Base-by-base conservation (phyloP, 257 asterid species). In the Knoxia roxburghii region DNA sequence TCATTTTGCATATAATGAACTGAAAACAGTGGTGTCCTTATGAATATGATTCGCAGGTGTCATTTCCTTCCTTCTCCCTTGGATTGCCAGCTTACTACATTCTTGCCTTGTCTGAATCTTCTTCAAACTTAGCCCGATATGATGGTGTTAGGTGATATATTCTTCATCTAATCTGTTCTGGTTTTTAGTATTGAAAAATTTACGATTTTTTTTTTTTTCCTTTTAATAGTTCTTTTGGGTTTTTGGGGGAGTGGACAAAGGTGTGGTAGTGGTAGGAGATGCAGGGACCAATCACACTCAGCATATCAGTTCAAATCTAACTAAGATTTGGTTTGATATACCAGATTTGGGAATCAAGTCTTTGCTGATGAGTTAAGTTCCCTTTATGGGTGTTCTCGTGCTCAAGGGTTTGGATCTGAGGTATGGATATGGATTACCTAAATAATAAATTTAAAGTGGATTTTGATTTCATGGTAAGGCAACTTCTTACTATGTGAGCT, bases 81-180 rank as follows among this genome's bases (percentile, higher is more conserved):
- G 97, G 99, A 68, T 81, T 94, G 71, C 96, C 99, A 6, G 99
- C 99, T 61, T 94, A 94, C 78, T 94, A 94, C 71, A 82, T 90
- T 70, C 96, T 94, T 73, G 99, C 99, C 75, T 84, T 89, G 1
- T 94, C 93, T 21, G 97, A 94, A 81, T 84, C 99, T 56, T 94
- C 99, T 54, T 94, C 97, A 21, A 94, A 94, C 81, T 85, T 94
- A 87, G 85, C 99, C 71, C 99, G 99, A 62, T 90, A 94, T 55
- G 97, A 94, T 73, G 97, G 96, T 68, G 76, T 94, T 75, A 90
- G 98, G 98, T 91, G 68, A 76, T 72, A 37, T 33, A 64, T 64
- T 8, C 45, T 61, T 55, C 41, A 37, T 9, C 64, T 71, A 61
- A 54, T 61, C 43, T 46, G 33, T 65, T 52, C 46, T 57, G 18